Base-by-base conservation (phyloP, 768 basidiomycete genomes). In the Suillus ampliporus region DNA sequence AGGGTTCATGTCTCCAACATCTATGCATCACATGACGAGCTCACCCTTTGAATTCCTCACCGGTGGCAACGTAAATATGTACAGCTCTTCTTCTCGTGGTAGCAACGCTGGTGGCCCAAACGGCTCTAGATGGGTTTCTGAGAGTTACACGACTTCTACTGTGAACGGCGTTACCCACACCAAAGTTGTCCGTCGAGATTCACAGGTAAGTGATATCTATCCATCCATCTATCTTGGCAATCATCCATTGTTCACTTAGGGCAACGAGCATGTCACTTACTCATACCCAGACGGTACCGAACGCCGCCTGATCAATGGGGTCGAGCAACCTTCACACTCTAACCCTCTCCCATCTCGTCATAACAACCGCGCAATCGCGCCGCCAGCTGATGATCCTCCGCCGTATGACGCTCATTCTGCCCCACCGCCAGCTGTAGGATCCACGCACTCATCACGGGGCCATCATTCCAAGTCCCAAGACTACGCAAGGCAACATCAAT, bases 211-310 rank as follows among this genome's bases (percentile, higher is more conserved):
- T 74, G 17, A 35, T 58, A 5, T 19, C 54, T 58, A 37, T 44
- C 8, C 41, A 31, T 17, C 10, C 41, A 31, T 17, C 10, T n/a
- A 48, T 60, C 5, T 58, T 56, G 59, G 47, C 38, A 38, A 58
- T 60, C 58, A 58, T 67, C 54, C 56, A 60, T 70, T 47, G 50
- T 62, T 44, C 21, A 53, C 50, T 3, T 64, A 93, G 91, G 91
- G 91, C 3, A 91, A 91, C 66, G 89, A 91, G 68, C 89, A 92
- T 71, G 77, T 89, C 52, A 87, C 83, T 14, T 85, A 86, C 57
- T 86, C 80, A 9, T 84, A 83, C 61, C 84, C 87, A 6, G 89
- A 92, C 60, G 91, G 91, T 10, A 83, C 84, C 47, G 82, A 90
- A 69, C 77, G 86, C 3, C 81, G 82, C 68, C 88, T 84, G 17